Evolutionary conservation across 2,329 filamentous ascomycete species (phyloP), one percentile per base, ranked within the genome.

Genomic region (Xylaria sp.): DNA sequence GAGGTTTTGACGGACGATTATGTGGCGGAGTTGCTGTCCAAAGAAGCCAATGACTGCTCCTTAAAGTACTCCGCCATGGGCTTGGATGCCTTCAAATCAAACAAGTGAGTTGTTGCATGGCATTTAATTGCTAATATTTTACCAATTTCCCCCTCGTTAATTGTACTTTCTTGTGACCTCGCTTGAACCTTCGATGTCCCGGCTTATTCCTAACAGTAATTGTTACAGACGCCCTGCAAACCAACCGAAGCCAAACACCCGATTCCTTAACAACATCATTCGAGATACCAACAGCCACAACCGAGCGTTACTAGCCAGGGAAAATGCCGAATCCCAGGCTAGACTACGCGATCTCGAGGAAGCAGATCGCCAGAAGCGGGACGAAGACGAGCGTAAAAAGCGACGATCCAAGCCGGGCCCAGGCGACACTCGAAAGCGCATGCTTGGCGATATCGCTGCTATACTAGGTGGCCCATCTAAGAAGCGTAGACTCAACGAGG

Each of bases 211-310:
- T 72, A 52, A 73, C 39, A 13, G 25, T 25, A 2, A 28, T n/a
- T 8, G 15, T 23, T 13, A 18, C 15, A 94, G 89, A 76, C 88
- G 90, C 66, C 78, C 78, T 12, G 81, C 87, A 55, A 87, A 88
- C 73, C 88, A 90, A 72, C 93, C 93, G 0, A 98, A 95, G 78
- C 94, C 95, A 2, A 98, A 99, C 76, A 98, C 93, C 0, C 88
- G 92, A 41, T 98, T 98, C 78, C 83, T 99, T 51, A 90, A 90
- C 67, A 92, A 96, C 76, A 92, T 98, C 66, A 93, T 99, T 70
- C 92, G 91, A 72, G 92, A 96, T 73, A 97, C 94, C 9, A 92
- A 97, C 75, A 91, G 82, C 63, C 95, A 99, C 81, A 99, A 99
- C 86, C 90, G 92, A 28, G 92, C 93, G 0, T 84, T 98, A 37